Evolutionary conservation across 2,329 filamentous ascomycete genomes (phyloP).

Genomic region (Penicillium sp.): DNA sequence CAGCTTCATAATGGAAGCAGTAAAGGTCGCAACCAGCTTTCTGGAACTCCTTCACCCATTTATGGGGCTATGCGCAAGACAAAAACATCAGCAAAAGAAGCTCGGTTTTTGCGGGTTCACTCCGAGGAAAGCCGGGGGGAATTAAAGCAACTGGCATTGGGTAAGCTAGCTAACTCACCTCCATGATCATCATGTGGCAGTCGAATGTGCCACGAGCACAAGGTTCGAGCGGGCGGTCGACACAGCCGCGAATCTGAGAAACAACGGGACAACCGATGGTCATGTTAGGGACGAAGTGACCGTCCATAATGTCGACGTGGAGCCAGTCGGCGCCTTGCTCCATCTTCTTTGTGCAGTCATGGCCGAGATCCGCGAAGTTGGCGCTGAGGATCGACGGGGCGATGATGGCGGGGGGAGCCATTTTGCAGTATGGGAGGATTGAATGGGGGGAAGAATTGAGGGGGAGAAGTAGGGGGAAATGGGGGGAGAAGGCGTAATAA

Average conservation of each 20-base stretch:
- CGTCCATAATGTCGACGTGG: slow-evolving; percentile 97
- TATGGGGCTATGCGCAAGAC: slow-evolving; percentile 69
- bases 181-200: slow-evolving; percentile 99
- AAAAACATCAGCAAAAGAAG: not conserved
- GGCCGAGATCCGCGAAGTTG: slow-evolving; percentile 86
- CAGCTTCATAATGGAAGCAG: slow-evolving; percentile 99
- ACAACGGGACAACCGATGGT: slow-evolving; percentile 96
- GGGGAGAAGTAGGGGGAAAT: not conserved
- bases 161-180: slow-evolving; percentile 55
- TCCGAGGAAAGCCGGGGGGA: not conserved
- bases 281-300: slow-evolving; percentile 98
- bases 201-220: slow-evolving; percentile 91
- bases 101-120: not conserved
- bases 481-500: not conserved
- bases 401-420: slow-evolving; percentile 91
- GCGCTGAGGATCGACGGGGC: slow-evolving; percentile 97
- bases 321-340: slow-evolving; percentile 86
- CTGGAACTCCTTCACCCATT: slow-evolving; percentile 96
- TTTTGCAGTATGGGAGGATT: slow-evolving; percentile 42
- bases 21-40: slow-evolving; percentile 96
- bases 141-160: too few species aligned
- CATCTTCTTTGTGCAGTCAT: slow-evolving; percentile 84
- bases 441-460: not conserved
- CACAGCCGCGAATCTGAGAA: slow-evolving; percentile 85
- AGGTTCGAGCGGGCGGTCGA: slow-evolving; percentile 68